Base-by-base conservation (phyloP, 2,329 filamentous ascomycete genomes). In the Aureobasidium melanogenum region DNA sequence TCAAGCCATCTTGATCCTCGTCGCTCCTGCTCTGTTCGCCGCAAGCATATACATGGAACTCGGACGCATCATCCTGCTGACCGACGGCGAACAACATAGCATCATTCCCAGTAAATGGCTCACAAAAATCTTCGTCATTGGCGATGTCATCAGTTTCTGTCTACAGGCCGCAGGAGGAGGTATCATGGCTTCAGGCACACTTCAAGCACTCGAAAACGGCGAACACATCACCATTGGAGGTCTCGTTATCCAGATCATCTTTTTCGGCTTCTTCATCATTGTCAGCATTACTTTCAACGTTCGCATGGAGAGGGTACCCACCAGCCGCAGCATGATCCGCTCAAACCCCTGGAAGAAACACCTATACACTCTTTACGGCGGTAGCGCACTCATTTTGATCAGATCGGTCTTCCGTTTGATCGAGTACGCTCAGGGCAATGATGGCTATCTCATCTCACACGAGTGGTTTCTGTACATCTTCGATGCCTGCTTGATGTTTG, bases 21-120 rank as follows among this genome's bases (percentile, higher is more conserved):
- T 81, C n/a, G 77, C 76, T 0, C 79, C 79, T 1, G 76, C 76
- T 6, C 75, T 81, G 55, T 76, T 79, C 62, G 79, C 79, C 19
- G 79, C 79, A 14, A 74, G 75, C 1, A 76, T 80, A 63, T 81
- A 81, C 66, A 81, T 80, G 69, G 71, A 74, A 19, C 74, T 81
- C 39, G 76, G 74, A 39, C 75, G 79, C 14, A 72, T 81, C 44
- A 75, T 80, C 9, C 69, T 72, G 17, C 66, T 74, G 44, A 69
- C 76, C 8, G 68, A 76, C 5, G 75, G 69, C 36, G 78, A 79
- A 61, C 69, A 73, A 14, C 70, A 71, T 6, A 71, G 77, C 5
- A 71, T 79, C 67, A 76, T 80, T 61, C 72, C 73, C 1, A 69
- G 73, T 2, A 69, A 67, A 2, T 77, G 75, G 69, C 69, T 80